phyloP scores from a whole-genome alignment of 345 rosid genomes.

The Sisymbrium altissimum region DNA sequence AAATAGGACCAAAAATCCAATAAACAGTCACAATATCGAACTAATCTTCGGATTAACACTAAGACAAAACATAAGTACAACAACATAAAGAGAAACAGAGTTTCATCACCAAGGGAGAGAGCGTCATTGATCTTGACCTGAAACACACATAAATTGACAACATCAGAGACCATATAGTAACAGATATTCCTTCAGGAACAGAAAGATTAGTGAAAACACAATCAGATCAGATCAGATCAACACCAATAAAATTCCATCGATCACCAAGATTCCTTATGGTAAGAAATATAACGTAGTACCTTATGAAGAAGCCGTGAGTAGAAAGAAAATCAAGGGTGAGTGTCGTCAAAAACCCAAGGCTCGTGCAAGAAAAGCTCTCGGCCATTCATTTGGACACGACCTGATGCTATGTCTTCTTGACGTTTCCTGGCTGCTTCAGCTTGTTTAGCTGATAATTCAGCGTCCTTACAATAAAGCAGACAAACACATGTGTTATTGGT shows the following conservation, averaged over 20 bases:
- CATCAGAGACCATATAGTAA: background rate
- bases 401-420: constrained; percentile 70
- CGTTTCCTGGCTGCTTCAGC: constrained; percentile 85
- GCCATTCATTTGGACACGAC: constrained; percentile 76
- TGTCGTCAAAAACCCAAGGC: constrained; percentile 81
- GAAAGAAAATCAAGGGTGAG: constrained; percentile 40
- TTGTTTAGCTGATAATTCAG: constrained; percentile 52
- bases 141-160: constrained; percentile 6
- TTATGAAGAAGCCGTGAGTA: background rate
- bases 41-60: background rate
- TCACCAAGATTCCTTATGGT: too few species aligned
- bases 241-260: too few species aligned
- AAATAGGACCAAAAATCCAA: background rate
- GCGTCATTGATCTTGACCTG: constrained; percentile 7
- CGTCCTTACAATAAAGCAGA: constrained; percentile 43
- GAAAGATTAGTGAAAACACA: too few species aligned
- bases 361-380: constrained; percentile 82
- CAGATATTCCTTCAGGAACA: background rate
- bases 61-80: background rate
- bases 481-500: too few species aligned
- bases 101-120: background rate
- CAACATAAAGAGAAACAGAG: constrained; percentile 9
- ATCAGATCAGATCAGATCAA: too few species aligned
- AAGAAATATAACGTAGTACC: too few species aligned
- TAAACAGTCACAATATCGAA: background rate